Evolutionary conservation across 2,329 filamentous ascomycete genomes (phyloP).

Genomic region (Emericellopsis cladophorae): DNA sequence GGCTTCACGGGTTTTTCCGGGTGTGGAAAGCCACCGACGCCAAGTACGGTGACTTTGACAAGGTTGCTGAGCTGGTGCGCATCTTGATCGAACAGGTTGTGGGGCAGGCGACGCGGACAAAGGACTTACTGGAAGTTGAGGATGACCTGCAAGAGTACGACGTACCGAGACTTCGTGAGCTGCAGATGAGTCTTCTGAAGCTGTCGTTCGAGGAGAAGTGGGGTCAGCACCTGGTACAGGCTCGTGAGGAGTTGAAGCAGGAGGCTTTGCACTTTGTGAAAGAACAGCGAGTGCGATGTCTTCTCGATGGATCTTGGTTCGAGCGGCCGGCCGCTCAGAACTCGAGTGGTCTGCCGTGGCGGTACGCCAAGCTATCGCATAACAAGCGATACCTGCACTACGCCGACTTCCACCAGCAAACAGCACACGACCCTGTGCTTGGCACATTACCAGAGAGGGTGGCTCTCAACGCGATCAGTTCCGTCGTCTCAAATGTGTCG

Average conservation of each 20-base stretch:
- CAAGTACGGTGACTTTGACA: slow-evolving; percentile 76
- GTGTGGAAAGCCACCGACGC: slow-evolving; percentile 88
- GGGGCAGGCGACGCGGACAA: slow-evolving; percentile 67
- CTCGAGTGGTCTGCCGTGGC: slow-evolving; percentile 43
- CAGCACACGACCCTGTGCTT: slow-evolving; percentile 53
- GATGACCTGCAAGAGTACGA: slow-evolving; percentile 82
- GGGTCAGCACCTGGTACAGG: slow-evolving; percentile 79
- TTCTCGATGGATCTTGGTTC: slow-evolving; percentile 89
- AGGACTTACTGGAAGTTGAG: slow-evolving; percentile 77
- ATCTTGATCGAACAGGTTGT: slow-evolving; percentile 86
- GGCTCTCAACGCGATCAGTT: slow-evolving; percentile 77
- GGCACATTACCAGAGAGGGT: slow-evolving; percentile 69
- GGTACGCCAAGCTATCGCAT: slow-evolving; percentile 80
- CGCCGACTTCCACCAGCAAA: slow-evolving; percentile 63
- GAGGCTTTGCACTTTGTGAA: slow-evolving; percentile 95
- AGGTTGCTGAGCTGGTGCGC: slow-evolving; percentile 80
- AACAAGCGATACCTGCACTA: slow-evolving; percentile 87
- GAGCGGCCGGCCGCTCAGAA: slow-evolving; percentile 29
- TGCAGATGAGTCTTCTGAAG: slow-evolving; percentile 90
- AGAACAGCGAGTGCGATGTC: slow-evolving; percentile 83
- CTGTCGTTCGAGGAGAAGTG: slow-evolving; percentile 89
- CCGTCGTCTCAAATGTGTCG: slow-evolving; percentile 86
- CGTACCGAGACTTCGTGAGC: slow-evolving; percentile 60
- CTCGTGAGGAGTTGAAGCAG: slow-evolving; percentile 81
- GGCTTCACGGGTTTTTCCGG: slow-evolving; percentile 76